Evolutionary conservation across 2,329 filamentous ascomycete genomes (phyloP), one percentile per base, ranked within the genome.

Genomic region (Scytalidium sp.): DNA sequence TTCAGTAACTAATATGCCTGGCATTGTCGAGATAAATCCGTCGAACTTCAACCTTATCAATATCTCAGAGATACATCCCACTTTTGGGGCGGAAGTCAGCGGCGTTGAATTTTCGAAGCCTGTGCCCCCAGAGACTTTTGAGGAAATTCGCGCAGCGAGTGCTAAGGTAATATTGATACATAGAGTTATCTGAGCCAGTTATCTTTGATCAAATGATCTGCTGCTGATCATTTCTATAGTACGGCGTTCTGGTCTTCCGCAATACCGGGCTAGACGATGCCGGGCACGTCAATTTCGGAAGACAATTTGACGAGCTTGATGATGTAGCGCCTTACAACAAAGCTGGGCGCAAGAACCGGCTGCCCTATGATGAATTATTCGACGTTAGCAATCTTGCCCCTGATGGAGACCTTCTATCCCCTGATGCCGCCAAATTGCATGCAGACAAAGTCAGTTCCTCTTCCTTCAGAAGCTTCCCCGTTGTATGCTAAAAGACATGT

Each of bases 381-480:
- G 80, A 83, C 54, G 78, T 78, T 1, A 70, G 75, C 45, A 84
- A 84, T 60, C 64, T 81, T 11, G 71, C 79, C 44, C 67, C 69
- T 2, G 71, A 79, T 40, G 74, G 73, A 59, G 3, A 59, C 56
- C 1, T 58, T 10, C 45, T 55, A 21, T 40, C 49, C 25, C 22
- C 51, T 19, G 54, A 58, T 36, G 45, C 44, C 43, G 47, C 51
- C 9, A 41, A 56, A 22, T 47, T 48, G 3, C 52, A 58, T 19
- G 55, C 54, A 32, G 58, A 58, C 23, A 58, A 53, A 43, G 55
- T 53, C 23, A 19, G 32, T 41, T 22, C n/a, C n/a, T n/a, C n/a
- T n/a, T n/a, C n/a, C n/a, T n/a, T n/a, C n/a, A n/a, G n/a, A n/a
- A n/a, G n/a, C n/a, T n/a, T n/a, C n/a, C n/a, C n/a, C n/a, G n/a